These are phyloP conservation scores for Phytophthora citricola DNA, from an alignment of 352 stramenopile species.

Conservation along the genomic window DNA sequence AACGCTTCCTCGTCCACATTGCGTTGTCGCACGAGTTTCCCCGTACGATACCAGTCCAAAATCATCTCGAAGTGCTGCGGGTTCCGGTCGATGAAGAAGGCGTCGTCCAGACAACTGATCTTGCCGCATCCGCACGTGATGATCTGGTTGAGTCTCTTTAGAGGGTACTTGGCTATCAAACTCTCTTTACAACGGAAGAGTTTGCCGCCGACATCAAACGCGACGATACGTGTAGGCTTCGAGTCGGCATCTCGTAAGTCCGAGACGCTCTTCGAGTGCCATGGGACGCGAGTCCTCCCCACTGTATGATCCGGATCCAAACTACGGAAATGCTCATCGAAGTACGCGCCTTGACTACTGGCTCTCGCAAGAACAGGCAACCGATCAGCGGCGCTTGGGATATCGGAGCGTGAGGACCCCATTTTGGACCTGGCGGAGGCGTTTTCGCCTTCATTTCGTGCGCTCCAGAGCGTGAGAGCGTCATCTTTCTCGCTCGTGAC, in stretches of 20 bases:
- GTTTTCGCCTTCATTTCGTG: neutral
- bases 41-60: slow-evolving; percentile 80
- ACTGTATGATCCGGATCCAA: slow-evolving; percentile 31
- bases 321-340: slow-evolving; percentile 22
- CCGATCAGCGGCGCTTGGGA: neutral
- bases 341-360: slow-evolving; percentile 25
- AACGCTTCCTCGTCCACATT: slow-evolving; percentile 57
- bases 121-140: slow-evolving; percentile 63
- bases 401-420: too few species aligned
- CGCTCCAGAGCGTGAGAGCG: slow-evolving; percentile 16
- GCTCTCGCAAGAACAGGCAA: slow-evolving; percentile 21
- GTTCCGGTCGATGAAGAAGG: slow-evolving; percentile 81
- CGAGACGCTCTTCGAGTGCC: slow-evolving; percentile 39
- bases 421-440: slow-evolving; percentile 1
- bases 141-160: slow-evolving; percentile 68
- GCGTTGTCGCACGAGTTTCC: slow-evolving; percentile 45
- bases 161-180: slow-evolving; percentile 63
- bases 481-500: slow-evolving; percentile 16
- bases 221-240: slow-evolving; percentile 28
- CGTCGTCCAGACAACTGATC: slow-evolving; percentile 46
- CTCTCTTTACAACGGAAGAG: slow-evolving; percentile 75
- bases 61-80: slow-evolving; percentile 75
- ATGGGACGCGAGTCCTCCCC: slow-evolving; percentile 32
- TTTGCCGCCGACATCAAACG: slow-evolving; percentile 74
- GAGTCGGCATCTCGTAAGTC: slow-evolving; percentile 17